Evolutionary conservation across 2,329 filamentous ascomycete species (phyloP), one percentile per base, ranked within the genome.

Genomic region (Alternaria tenuissima): DNA sequence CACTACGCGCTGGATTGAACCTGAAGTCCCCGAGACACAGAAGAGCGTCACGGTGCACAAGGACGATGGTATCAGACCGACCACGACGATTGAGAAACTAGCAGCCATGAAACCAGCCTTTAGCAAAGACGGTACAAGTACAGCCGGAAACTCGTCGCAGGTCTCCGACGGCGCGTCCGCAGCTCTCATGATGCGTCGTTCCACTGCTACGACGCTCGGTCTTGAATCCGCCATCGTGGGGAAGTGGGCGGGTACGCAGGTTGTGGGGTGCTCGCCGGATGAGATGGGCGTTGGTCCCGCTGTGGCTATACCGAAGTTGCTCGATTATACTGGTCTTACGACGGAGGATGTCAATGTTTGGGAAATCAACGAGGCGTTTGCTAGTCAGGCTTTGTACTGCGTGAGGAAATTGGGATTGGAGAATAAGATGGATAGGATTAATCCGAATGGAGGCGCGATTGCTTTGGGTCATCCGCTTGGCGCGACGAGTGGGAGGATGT

Each of bases 281-380:
- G 93, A 97, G 84, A 97, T 98, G 94, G 94, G 94, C 39, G 84
- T 97, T 59, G 94, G 94, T 0, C 94, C 94, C 0, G 92, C 93
- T 0, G 75, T 96, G 28, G 94, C 92, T 0, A 94, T 97, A 53
- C 94, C 94, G 7, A 91, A 90, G 76, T 83, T 97, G 20, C 83
- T 97, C n/a, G 78, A 82, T 18, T 86, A 87, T 62, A 86, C 90
- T 1, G 92, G 89, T 0, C 77, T 97, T 14, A 75, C 80, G 43
- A 89, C 82, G 12, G 82, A 84, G 2, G 92, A 97, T 59, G 87
- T 98, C 0, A 86, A 89, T 36, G 83, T 95, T 9, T 97, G 93
- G 93, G 94, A 97, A 83, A 91, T 97, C 79, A 97, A 97, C 78
- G 94, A 97, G 85, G 87, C 87, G 14, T 89, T 89, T 75, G 87